Evolutionary conservation across 2,329 filamentous ascomycete genomes (phyloP).

Genomic region (Zarea fungicola): DNA sequence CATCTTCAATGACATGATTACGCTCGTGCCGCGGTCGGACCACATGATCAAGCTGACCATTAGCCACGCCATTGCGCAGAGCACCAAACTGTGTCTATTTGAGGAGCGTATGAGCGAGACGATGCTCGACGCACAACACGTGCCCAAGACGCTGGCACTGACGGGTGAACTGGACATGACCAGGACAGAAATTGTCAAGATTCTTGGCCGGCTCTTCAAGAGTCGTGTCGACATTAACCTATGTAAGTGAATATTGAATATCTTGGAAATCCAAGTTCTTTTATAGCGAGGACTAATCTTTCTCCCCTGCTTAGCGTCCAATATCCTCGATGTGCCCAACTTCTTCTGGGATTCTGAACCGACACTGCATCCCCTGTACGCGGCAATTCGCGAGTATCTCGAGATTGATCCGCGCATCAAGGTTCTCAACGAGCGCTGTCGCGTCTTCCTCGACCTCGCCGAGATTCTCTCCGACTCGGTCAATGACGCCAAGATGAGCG

Average conservation of each 20-base stretch:
- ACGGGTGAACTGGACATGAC: constrained; percentile 91
- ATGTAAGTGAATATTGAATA: too few relatives aligned
- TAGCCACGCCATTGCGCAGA: constrained; percentile 94
- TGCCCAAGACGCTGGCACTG: constrained; percentile 81
- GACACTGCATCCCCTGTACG: constrained; percentile 89
- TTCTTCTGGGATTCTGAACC: constrained; percentile 99
- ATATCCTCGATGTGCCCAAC: constrained; percentile 91
- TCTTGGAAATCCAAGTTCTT: too few relatives aligned
- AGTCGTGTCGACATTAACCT: constrained; percentile 95
- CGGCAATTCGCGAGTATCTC: constrained; percentile 90
- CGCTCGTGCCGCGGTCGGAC: constrained; percentile 78
- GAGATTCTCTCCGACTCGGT: constrained; percentile 92
- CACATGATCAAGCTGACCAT: constrained; percentile 99
- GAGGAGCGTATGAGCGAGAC: constrained; percentile 94
- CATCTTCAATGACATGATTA: constrained; percentile 99
- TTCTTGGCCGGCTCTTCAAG: constrained; percentile 86
- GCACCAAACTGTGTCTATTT: constrained; percentile 92
- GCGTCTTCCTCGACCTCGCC: constrained; percentile 92
- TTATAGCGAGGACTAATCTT: not conserved
- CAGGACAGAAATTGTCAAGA: constrained; percentile 83
- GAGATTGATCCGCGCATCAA: constrained; percentile 95
- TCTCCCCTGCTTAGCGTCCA: too few relatives aligned
- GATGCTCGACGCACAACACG: constrained; percentile 87
- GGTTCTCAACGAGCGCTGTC: constrained; percentile 93
- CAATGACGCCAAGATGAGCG: constrained; percentile 90